Conservation (phyloP, 2,329 filamentous ascomycete genomes). For the Neocatenulostroma microsporum region DNA sequence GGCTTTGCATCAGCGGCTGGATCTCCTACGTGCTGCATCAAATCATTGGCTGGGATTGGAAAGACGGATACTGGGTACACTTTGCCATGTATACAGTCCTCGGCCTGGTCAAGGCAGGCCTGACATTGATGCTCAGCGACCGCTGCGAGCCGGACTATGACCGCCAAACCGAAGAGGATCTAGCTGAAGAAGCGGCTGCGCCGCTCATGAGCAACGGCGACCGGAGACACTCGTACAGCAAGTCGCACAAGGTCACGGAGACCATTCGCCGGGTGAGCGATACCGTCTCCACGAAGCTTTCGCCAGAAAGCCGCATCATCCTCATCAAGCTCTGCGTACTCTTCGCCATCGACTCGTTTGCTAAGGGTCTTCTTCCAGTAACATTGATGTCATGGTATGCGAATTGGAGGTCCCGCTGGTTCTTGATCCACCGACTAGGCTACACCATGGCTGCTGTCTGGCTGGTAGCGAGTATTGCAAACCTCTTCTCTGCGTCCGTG, state of each 20-base stretch:
- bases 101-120: conserved; percentile 32
- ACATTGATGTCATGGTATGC: conserved; percentile 29
- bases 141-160: conserved; percentile 28
- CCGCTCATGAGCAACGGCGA: conserved; percentile 2
- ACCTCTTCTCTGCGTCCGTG: conserved; percentile 51
- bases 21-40: conserved; percentile 28
- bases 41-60: conserved; percentile 28
- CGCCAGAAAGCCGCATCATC: conserved; percentile 6
- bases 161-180: conserved; percentile 4
- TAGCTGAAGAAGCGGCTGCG: conserved; percentile 1
- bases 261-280: conserved; percentile 2
- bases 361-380: conserved; percentile 55
- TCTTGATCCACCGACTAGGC: conserved; percentile 5
- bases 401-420: conserved; percentile 8
- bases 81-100: conserved; percentile 39
- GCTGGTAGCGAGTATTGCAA: conserved; percentile 18
- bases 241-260: background rate
- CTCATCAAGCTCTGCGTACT: conserved; percentile 56
- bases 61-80: conserved; percentile 32
- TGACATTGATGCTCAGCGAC: conserved; percentile 32
- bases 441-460: conserved; percentile 8
- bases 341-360: conserved; percentile 59
- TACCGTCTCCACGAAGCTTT: conserved; percentile 4
- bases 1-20: conserved; percentile 29
- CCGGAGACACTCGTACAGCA: conserved; percentile 4